Conservation (phyloP, 2,329 filamentous ascomycete species). For the Fusarium sp. region DNA sequence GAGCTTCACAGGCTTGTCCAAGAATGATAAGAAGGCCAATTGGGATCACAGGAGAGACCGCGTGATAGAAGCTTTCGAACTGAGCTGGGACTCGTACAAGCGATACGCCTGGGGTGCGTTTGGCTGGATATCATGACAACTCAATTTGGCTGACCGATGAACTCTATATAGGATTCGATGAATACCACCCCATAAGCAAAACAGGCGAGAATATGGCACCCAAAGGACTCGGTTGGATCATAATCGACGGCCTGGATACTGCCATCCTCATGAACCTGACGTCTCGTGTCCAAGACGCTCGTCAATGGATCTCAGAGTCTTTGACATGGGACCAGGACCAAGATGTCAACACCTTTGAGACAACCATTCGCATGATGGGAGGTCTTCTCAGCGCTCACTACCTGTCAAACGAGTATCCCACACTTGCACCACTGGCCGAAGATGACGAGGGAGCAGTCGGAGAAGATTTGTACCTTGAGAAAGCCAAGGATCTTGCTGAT, state of each 20-base stretch:
- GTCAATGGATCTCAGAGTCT: conserved; percentile 87
- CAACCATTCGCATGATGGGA: conserved; percentile 96
- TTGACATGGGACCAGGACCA: conserved; percentile 92
- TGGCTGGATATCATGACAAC: not conserved
- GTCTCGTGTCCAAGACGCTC: conserved; percentile 82
- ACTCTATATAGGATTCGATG: conserved; percentile 74
- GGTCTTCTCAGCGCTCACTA: conserved; percentile 95
- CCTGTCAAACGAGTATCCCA: conserved; percentile 84
- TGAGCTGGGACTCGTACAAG: conserved; percentile 94
- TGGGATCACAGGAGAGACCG: conserved; percentile 84
- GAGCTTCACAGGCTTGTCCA: conserved; percentile 70
- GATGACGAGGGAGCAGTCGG: conserved; percentile 80
- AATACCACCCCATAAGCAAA: conserved; percentile 87
- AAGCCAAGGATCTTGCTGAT: conserved; percentile 92
- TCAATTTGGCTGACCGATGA: conserved; percentile 47
- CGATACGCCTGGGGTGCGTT: conserved; percentile 91
- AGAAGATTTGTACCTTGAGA: conserved; percentile 95
- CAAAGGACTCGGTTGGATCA: conserved; percentile 96
- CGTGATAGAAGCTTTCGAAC: conserved; percentile 89
- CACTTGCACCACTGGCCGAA: conserved; percentile 80
- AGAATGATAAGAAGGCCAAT: conserved; percentile 65
- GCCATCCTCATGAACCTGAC: conserved; percentile 99
- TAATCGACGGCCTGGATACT: conserved; percentile 94
- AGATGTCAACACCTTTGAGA: conserved; percentile 98
- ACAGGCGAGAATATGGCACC: conserved; percentile 85